phyloP scores from a whole-genome alignment of 768 basidiomycete genomes.

The Mycena maculata region DNA sequence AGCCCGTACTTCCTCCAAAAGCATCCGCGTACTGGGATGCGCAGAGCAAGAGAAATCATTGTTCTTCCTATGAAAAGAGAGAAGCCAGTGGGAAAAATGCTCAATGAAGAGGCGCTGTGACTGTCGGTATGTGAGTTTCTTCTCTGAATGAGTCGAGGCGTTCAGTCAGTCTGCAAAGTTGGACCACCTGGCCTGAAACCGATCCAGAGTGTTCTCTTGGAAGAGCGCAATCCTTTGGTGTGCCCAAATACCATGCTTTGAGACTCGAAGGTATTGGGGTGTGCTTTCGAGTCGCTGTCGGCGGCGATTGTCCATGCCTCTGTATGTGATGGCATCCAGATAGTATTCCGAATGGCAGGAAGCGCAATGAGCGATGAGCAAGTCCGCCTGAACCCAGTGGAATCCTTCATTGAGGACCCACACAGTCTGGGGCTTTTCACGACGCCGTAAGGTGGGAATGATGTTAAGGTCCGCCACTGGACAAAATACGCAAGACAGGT shows the following conservation, averaged over 20 bases:
- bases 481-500: not conserved
- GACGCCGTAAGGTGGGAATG: conserved; percentile 1
- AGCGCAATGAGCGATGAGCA: conserved; percentile 24
- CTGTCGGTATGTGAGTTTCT: conserved; percentile 36
- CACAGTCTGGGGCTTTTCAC: not conserved
- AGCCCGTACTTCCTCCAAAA: conserved; percentile 23
- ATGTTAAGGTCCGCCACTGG: not conserved
- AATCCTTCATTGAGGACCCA: not conserved
- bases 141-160: conserved; percentile 8
- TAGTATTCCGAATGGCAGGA: conserved; percentile 33
- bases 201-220: conserved; percentile 38
- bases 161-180: conserved; percentile 43
- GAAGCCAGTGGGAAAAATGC: conserved; percentile 39
- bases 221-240: conserved; percentile 35
- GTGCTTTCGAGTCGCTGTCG: conserved; percentile 29
- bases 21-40: conserved; percentile 28
- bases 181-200: conserved; percentile 41
- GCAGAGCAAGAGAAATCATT: conserved; percentile 27
- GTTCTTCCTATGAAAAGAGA: conserved; percentile 30
- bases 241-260: conserved; percentile 41
- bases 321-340: conserved; percentile 33
- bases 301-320: not conserved
- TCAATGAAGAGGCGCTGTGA: conserved; percentile 43
- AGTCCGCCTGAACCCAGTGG: conserved; percentile 5
- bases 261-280: conserved; percentile 38